Evolutionary conservation across 805 yeast genomes (phyloP).

Genomic region (Ogataea pignaliae): DNA sequence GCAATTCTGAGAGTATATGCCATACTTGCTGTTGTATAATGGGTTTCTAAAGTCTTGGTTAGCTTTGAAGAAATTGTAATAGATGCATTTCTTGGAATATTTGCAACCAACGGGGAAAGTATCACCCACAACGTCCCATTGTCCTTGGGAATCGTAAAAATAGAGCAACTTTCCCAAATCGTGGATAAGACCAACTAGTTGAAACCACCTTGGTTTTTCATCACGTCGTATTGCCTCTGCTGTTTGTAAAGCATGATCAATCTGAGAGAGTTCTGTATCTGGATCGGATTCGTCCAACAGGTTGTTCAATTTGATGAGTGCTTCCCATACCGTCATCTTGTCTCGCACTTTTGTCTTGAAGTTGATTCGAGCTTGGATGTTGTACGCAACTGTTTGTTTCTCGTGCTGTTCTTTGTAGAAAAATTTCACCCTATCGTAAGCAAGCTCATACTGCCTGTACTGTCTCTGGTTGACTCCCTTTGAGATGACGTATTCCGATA

Average conservation of each 20-base stretch:
- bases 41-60: conserved; percentile 64
- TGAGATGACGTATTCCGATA: conserved; percentile 16
- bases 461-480: conserved; percentile 26
- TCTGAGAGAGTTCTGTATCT: conserved; percentile 68
- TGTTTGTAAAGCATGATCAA: conserved; percentile 71
- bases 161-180: conserved; percentile 67
- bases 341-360: conserved; percentile 66
- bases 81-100: conserved; percentile 54
- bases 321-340: conserved; percentile 69
- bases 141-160: conserved; percentile 68
- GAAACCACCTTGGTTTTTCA: conserved; percentile 72
- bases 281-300: conserved; percentile 71
- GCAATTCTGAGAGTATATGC: conserved; percentile 59
- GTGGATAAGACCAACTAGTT: conserved; percentile 66
- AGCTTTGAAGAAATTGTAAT: conserved; percentile 51
- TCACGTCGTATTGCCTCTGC: conserved; percentile 71
- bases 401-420: conserved; percentile 68
- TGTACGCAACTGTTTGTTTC: conserved; percentile 67
- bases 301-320: conserved; percentile 54
- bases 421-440: conserved; percentile 61
- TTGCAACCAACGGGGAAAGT: conserved; percentile 74
- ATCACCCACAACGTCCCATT: conserved; percentile 80
- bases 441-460: conserved; percentile 64
- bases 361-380: conserved; percentile 65
- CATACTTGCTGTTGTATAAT: conserved; percentile 59